Percentiles rank a stretch among this genome's conserved stretches.
phyloP scores from a whole-genome alignment of 2,329 filamentous ascomycete species.

The Zymoseptoria pseudotritici region DNA sequence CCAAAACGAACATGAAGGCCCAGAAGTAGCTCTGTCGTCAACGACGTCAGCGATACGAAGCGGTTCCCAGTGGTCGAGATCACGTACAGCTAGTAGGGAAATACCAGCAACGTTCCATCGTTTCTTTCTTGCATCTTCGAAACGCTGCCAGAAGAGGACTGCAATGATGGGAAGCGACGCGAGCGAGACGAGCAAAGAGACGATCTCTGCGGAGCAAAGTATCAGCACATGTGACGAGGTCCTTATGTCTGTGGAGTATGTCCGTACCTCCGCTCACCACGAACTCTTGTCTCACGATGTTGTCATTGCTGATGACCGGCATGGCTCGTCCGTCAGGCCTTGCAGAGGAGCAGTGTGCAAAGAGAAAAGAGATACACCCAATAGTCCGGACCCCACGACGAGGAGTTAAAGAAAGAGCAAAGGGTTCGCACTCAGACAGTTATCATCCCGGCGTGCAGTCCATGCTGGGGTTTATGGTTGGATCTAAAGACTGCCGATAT shows the following conservation, averaged over 20 bases:
- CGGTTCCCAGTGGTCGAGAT: background rate
- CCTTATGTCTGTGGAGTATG: background rate
- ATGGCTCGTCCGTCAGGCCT: slow-evolving; percentile 1
- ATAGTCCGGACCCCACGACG: background rate
- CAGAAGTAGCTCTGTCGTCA: slow-evolving; percentile 10
- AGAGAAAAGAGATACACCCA: background rate
- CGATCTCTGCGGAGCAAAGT: slow-evolving; percentile 1
- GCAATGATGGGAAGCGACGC: slow-evolving; percentile 10
- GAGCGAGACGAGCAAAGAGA: slow-evolving; percentile 8
- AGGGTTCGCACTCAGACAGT: too few relatives aligned
- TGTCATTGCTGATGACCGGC: slow-evolving; percentile 8
- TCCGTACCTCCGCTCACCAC: slow-evolving; percentile 5
- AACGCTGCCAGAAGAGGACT: slow-evolving; percentile 9
- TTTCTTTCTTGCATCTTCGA: slow-evolving; percentile 4
- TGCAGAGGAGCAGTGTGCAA: background rate
- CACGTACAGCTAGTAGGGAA: background rate
- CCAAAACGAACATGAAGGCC: slow-evolving; percentile 15
- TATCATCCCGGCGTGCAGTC: background rate
- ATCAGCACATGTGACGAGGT: background rate
- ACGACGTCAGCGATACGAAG: background rate
- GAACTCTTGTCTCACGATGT: slow-evolving; percentile 2
- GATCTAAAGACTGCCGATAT: background rate
- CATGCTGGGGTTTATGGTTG: background rate
- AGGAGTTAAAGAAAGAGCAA: background rate
- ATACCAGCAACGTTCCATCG: background rate